These are phyloP conservation scores for Priceomyces carsonii DNA, from an alignment of 805 yeast species.

Conservation along the genomic window DNA sequence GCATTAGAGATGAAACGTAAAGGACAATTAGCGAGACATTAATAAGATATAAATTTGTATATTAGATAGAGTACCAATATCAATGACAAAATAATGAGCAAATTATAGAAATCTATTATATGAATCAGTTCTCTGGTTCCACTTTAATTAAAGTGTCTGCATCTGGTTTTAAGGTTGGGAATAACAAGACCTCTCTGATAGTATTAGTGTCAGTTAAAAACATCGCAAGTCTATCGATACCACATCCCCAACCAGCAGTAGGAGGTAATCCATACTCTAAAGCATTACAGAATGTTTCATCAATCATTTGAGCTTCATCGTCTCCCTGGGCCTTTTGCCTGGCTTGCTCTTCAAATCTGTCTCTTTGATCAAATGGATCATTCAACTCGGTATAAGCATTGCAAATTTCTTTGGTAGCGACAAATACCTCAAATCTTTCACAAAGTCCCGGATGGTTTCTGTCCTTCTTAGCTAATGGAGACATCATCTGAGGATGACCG, in stretches of 20 bases:
- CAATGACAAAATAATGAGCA: background rate
- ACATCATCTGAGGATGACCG: slow-evolving; percentile 99
- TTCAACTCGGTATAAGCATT: slow-evolving; percentile 98
- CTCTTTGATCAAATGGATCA: slow-evolving; percentile 98
- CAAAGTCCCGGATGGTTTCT: slow-evolving; percentile 91
- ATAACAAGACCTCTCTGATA: slow-evolving; percentile 93
- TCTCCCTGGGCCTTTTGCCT: slow-evolving; percentile 98
- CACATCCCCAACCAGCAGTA: slow-evolving; percentile 99
- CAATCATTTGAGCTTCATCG: slow-evolving; percentile 96
- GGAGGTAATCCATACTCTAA: slow-evolving; percentile 98
- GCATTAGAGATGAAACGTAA: slow-evolving; percentile 85
- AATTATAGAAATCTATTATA: background rate
- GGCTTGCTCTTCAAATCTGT: slow-evolving; percentile 98
- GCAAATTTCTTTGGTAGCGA: slow-evolving; percentile 97
- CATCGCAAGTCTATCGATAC: slow-evolving; percentile 98
- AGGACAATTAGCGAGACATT: slow-evolving; percentile 43
- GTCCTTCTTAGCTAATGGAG: slow-evolving; percentile 96
- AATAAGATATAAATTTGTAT: slow-evolving; percentile 3
- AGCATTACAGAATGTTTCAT: slow-evolving; percentile 96
- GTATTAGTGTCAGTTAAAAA: slow-evolving; percentile 95
- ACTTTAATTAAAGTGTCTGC: slow-evolving; percentile 15
- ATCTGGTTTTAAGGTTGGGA: slow-evolving; percentile 99
- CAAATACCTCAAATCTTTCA: slow-evolving; percentile 98
- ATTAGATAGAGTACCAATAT: slow-evolving; percentile 2
- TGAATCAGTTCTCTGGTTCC: slow-evolving; percentile 1